A percentile compares a stretch with the other conserved stretches of the same genome.
These are phyloP conservation scores for Venustampulla echinocandica DNA, from an alignment of 495 filamentous ascomycete genomes.

Conservation along the genomic window DNA sequence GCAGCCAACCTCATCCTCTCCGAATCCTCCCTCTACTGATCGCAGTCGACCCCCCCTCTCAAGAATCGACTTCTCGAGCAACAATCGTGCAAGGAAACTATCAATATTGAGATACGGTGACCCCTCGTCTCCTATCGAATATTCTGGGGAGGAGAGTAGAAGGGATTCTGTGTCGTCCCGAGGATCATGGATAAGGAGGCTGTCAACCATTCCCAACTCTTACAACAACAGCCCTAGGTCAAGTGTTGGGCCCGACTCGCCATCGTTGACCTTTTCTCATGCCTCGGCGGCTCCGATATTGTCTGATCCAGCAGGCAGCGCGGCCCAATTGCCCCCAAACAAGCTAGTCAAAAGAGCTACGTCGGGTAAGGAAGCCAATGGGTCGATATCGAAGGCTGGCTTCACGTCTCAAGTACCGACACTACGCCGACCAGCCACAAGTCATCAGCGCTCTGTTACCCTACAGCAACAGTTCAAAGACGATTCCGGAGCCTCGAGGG, in stretches of 20 bases:
- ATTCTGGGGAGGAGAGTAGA: conserved; percentile 25
- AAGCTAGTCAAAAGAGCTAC: conserved; percentile 81
- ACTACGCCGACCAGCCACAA: conserved; percentile 73
- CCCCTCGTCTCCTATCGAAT: conserved; percentile 10
- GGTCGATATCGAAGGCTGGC: conserved; percentile 27
- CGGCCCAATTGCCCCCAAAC: conserved; percentile 46
- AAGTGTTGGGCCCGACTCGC: conserved; percentile 58
- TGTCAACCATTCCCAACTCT: conserved; percentile 65
- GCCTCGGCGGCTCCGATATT: conserved; percentile 60
- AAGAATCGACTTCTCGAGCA: conserved; percentile 29
- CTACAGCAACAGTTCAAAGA: conserved; percentile 43
- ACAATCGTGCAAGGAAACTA: conserved; percentile 29
- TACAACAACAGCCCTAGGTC: conserved; percentile 59
- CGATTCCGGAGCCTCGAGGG: conserved; percentile 5
- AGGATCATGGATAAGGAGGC: conserved; percentile 68
- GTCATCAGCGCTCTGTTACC: conserved; percentile 73
- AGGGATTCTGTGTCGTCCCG: conserved; percentile 45
- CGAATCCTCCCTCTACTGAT: conserved; percentile 21
- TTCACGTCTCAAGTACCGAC: conserved; percentile 48
- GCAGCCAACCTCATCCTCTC: conserved; percentile 20
- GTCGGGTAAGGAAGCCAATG: conserved; percentile 45
- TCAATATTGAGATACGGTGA: conserved; percentile 37
- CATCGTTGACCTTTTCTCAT: conserved; percentile 61
- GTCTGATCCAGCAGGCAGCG: conserved; percentile 29
- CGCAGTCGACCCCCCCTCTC: conserved; percentile 21